Evolutionary conservation across 257 asterid species (phyloP).

Genomic region (Cinchona pubescens): DNA sequence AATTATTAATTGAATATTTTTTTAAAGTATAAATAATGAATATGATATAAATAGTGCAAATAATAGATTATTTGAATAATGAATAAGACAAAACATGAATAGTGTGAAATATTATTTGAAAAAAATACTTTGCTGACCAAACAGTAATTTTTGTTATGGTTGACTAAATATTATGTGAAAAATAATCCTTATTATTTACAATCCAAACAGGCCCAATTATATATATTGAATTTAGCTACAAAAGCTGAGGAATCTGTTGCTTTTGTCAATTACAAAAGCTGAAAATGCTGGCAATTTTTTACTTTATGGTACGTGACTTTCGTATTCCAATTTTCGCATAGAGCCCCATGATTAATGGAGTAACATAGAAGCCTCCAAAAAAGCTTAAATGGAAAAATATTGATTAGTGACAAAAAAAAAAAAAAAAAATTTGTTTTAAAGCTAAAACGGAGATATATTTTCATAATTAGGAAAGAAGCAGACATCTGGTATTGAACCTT

Average conservation of each 20-base stretch:
- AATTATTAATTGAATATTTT: too few species aligned
- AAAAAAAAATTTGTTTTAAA: neutral
- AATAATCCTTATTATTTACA: too few species aligned
- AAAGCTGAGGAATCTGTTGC: neutral
- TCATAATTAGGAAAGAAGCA: neutral
- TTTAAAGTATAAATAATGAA: too few species aligned
- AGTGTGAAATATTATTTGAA: too few species aligned
- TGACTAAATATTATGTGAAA: too few species aligned
- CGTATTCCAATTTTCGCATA: neutral
- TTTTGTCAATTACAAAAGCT: neutral
- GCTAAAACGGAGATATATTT: neutral
- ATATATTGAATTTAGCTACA: neutral
- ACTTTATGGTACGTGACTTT: neutral
- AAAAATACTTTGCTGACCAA: too few species aligned
- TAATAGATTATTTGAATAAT: too few species aligned
- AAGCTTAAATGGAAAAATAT: neutral
- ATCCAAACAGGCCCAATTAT: neutral
- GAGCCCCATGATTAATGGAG: neutral
- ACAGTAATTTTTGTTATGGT: too few species aligned
- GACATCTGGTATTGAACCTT: neutral
- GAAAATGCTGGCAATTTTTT: neutral
- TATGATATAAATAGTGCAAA: too few species aligned
- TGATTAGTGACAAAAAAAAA: neutral
- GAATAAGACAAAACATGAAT: too few species aligned
- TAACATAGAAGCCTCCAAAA: constrained; percentile 8